Evolutionary conservation across 371 early-diverging fungal genomes (phyloP).

Genomic region (Coemansia sp.): DNA sequence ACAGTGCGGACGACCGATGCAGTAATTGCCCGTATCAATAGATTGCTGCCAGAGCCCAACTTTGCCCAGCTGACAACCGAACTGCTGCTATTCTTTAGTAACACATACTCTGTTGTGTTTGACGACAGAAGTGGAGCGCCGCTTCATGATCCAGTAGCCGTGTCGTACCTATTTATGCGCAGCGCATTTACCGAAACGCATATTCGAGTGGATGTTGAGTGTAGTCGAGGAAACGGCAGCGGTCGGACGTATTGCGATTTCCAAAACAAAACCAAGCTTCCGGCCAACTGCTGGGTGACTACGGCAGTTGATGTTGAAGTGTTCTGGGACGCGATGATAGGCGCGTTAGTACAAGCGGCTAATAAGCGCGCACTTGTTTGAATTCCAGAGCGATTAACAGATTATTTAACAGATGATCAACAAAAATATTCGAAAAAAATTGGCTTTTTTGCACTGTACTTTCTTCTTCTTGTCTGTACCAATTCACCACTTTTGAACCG

Average conservation of each 20-base stretch:
- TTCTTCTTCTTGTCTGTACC: not conserved
- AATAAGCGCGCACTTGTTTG: not conserved
- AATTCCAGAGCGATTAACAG: not conserved
- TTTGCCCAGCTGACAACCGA: conserved; percentile 40
- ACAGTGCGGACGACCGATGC: conserved; percentile 17
- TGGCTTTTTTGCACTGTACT: not conserved
- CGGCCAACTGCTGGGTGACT: conserved; percentile 21
- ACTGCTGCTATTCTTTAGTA: conserved; percentile 37
- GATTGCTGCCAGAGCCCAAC: conserved; percentile 4
- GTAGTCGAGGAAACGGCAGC: not conserved
- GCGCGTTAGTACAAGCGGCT: not conserved
- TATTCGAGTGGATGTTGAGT: conserved; percentile 33
- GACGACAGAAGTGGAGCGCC: conserved; percentile 37
- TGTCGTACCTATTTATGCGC: conserved; percentile 40
- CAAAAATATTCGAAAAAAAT: conserved; percentile 3
- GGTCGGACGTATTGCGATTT: conserved; percentile 20
- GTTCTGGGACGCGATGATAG: conserved; percentile 27
- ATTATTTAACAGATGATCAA: not conserved
- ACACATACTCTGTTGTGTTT: conserved; percentile 29
- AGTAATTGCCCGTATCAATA: conserved; percentile 26
- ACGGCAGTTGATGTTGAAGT: conserved; percentile 9
- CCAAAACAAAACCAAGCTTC: not conserved
- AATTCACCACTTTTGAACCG: not conserved
- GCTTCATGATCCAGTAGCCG: conserved; percentile 49
- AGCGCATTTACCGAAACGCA: conserved; percentile 24